These are phyloP conservation scores for Starmera stellimalicola DNA, from an alignment of 1,139 yeast species.

Conservation along the genomic window DNA sequence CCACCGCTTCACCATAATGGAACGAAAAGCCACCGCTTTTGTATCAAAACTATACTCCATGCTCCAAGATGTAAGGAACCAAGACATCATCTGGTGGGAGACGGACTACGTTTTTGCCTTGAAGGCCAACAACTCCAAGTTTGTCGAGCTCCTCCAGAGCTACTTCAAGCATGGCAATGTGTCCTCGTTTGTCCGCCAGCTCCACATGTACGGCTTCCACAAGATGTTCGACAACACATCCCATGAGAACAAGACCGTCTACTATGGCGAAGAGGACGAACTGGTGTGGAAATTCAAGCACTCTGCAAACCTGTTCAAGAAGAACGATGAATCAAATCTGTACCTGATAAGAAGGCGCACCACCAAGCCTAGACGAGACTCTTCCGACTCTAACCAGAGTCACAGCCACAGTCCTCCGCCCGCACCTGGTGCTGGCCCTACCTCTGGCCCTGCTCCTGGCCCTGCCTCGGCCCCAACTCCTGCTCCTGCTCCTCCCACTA, in stretches of 20 bases:
- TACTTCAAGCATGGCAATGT: slow-evolving; percentile 75
- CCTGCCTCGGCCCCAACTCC: no score
- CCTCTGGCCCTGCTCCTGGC: no score
- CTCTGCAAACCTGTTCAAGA: slow-evolving; percentile 64
- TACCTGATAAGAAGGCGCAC: slow-evolving; percentile 59
- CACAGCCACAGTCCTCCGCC: no score
- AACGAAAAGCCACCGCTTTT: slow-evolving; percentile 47
- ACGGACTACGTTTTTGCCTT: slow-evolving; percentile 53
- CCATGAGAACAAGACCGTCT: slow-evolving; percentile 3
- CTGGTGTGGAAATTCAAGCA: slow-evolving; percentile 83
- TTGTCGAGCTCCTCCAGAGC: slow-evolving; percentile 50
- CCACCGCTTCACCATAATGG: not conserved
- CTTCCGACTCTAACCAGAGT: no score
- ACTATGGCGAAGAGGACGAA: slow-evolving; percentile 17
- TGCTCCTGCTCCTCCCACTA: no score
- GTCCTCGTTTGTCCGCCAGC: slow-evolving; percentile 62
- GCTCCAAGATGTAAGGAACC: slow-evolving; percentile 43
- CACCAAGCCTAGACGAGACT: no score
- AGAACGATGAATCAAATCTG: slow-evolving; percentile 62
- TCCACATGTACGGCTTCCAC: slow-evolving; percentile 75
- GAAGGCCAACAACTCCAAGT: slow-evolving; percentile 59
- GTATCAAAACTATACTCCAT: slow-evolving; percentile 53
- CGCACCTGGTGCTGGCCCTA: no score
- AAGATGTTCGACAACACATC: slow-evolving; percentile 35
- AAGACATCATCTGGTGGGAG: slow-evolving; percentile 69